Evolutionary conservation across 495 filamentous ascomycete species (phyloP), one percentile per base, ranked within the genome.

Genomic region (Penicillium diatomitis): DNA sequence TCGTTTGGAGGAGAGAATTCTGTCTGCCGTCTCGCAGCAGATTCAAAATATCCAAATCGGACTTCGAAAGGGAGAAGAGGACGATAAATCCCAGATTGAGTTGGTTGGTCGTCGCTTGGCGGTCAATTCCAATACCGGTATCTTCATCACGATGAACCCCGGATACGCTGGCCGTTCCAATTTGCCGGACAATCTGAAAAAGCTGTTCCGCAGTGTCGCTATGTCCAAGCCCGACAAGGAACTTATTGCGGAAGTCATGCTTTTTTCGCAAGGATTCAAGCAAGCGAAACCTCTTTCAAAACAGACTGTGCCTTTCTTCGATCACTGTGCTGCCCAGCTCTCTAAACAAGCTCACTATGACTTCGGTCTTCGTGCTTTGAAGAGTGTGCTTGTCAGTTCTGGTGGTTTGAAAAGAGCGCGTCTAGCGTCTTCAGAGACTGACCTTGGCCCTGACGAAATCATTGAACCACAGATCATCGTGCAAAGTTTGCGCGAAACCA

Each of bases 211-310:
- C 57, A 97, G 94, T 60, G 92, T 99, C 41, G 92, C 92, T 37
- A 99, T 99, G 92, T 97, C 94, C 6, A 96, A 97, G 66, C 92
- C 92, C 0, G 92, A 99, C 71, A 99, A 99, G 67, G 92, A 99
- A 64, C 86, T 97, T 52, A 99, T 99, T 68, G 85, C 92, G 11
- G 92, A 99, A 72, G 92, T 99, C 48, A 99, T 97, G 92, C 83
- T 99, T 20, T 99, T 94, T 72, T 99, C 92, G 4, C 92, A 99
- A 72, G 92, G 92, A 53, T 99, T 99, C 76, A 90, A 85, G 58
- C 86, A 94, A 63, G 92, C 92, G 31, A 96, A 96, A 68, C 74
- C 83, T 49, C 73, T 99, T 10, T 94, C 92, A 4, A 90, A 87
- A 64, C 88, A 95, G 43, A 94, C 88, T 1, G 92, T 99, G 39